phyloP scores from a whole-genome alignment of 176 grass and related monocot species.

The Oryza longistaminata region DNA sequence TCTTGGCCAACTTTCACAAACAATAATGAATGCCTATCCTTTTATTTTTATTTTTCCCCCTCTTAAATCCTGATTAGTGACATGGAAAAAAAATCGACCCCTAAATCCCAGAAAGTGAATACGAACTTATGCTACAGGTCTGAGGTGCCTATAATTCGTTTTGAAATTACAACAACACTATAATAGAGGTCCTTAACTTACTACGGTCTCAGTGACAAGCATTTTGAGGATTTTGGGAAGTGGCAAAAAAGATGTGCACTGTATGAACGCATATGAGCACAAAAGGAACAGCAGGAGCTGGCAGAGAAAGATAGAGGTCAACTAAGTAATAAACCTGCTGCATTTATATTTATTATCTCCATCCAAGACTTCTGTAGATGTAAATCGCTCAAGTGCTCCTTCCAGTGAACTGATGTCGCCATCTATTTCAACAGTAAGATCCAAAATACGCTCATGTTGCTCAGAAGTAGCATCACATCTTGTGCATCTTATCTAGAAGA shows the following conservation, averaged over 20 bases:
- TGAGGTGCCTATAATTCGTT: neutral
- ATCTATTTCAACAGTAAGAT: conserved; percentile 95
- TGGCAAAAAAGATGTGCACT: neutral
- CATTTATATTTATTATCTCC: conserved; percentile 95
- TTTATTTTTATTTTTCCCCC: neutral
- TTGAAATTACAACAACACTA: neutral
- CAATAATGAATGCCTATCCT: neutral
- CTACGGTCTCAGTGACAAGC: conserved; percentile 4
- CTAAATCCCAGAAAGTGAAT: neutral
- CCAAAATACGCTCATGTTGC: conserved; percentile 76
- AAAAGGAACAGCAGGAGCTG: neutral
- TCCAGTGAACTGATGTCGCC: conserved; percentile 80
- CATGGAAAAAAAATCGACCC: neutral
- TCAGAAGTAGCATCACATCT: conserved; percentile 76
- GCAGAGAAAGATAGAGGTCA: conserved; percentile 7
- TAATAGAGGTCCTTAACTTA: neutral
- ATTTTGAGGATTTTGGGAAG: neutral
- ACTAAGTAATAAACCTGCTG: conserved; percentile 48
- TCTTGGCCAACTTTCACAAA: neutral
- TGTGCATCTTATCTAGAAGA: conserved; percentile 79
- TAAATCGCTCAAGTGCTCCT: conserved; percentile 88
- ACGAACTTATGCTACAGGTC: neutral
- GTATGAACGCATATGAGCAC: neutral
- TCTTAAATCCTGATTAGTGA: conserved; percentile 1
- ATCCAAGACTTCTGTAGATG: conserved; percentile 87